Evolutionary conservation across 177 flowering plant genomes (phyloP).

Genomic region (Telopea speciosissima): DNA sequence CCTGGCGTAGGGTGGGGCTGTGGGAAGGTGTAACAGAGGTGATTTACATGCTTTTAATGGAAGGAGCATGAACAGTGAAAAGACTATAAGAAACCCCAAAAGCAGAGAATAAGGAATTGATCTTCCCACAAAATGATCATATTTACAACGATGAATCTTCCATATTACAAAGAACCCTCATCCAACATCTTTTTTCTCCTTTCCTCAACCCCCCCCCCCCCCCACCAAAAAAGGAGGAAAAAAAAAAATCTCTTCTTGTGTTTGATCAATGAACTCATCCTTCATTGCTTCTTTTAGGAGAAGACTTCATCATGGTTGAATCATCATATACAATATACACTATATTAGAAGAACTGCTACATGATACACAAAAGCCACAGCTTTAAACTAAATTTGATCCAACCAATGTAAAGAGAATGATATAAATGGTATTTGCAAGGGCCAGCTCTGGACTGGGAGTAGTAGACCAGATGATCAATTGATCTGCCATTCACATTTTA

Average conservation of each 20-base stretch:
- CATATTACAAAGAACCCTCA: not conserved
- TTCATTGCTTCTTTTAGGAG: not conserved
- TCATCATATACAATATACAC: constrained; percentile 2
- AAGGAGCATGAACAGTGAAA: not conserved
- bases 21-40: not conserved
- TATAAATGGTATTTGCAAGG: constrained; percentile 1
- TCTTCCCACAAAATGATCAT: not conserved
- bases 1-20: not conserved
- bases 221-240: too few species aligned
- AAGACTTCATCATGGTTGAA: not conserved
- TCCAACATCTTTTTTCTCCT: too few species aligned
- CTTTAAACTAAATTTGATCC: constrained; percentile 1
- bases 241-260: too few species aligned
- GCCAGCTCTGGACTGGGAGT: constrained; percentile 4
- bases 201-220: too few species aligned
- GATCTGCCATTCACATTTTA: constrained; percentile 1
- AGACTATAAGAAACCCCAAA: not conserved
- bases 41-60: not conserved
- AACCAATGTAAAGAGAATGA: constrained; percentile 3
- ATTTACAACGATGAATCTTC: not conserved
- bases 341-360: not conserved
- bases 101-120: not conserved
- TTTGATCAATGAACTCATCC: not conserved
- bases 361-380: not conserved
- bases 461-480: not conserved